Percentiles rank a stretch among this genome's conserved stretches.
These are phyloP conservation scores for Tephrocybe sp. DNA, from an alignment of 768 basidiomycete genomes.

Conservation along the genomic window DNA sequence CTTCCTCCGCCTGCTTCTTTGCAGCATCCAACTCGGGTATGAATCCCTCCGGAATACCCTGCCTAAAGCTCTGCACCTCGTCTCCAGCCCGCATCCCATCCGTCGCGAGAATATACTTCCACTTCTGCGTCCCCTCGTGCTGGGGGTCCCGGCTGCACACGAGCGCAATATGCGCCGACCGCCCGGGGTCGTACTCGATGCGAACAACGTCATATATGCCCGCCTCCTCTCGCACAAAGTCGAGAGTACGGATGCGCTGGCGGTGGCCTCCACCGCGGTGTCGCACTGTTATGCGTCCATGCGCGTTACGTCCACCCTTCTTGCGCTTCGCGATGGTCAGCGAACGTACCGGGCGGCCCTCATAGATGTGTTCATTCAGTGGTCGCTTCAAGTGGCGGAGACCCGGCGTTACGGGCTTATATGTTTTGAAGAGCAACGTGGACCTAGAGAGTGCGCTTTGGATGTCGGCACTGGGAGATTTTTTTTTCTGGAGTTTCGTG, in stretches of 20 bases:
- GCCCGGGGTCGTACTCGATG: conserved; percentile 95
- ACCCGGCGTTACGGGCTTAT: conserved; percentile 84
- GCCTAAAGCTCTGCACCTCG: conserved; percentile 79
- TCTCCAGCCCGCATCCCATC: conserved; percentile 89
- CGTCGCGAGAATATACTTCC: conserved; percentile 92
- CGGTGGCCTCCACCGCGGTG: conserved; percentile 90
- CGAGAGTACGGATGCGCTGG: conserved; percentile 80
- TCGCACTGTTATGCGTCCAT: conserved; percentile 85
- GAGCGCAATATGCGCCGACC: conserved; percentile 93
- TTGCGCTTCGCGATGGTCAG: conserved; percentile 82
- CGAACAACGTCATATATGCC: conserved; percentile 89
- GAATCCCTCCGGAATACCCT: conserved; percentile 76
- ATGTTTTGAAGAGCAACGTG: conserved; percentile 73
- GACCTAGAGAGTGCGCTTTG: conserved; percentile 47
- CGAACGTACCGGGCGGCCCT: conserved; percentile 78
- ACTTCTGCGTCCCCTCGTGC: conserved; percentile 54
- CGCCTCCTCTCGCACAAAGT: conserved; percentile 75
- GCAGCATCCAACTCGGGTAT: conserved; percentile 48
- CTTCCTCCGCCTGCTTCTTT: conserved; percentile 15
- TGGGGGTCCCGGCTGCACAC: conserved; percentile 58
- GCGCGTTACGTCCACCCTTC: conserved; percentile 82
- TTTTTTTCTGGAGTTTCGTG: conserved; percentile 35
- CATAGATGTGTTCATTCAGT: conserved; percentile 76
- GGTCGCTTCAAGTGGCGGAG: conserved; percentile 87
- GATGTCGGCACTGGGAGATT: conserved; percentile 30